Evolutionary conservation across 2,329 filamentous ascomycete genomes (phyloP), one percentile per base, ranked within the genome.

Genomic region (Fusarium sp.): DNA sequence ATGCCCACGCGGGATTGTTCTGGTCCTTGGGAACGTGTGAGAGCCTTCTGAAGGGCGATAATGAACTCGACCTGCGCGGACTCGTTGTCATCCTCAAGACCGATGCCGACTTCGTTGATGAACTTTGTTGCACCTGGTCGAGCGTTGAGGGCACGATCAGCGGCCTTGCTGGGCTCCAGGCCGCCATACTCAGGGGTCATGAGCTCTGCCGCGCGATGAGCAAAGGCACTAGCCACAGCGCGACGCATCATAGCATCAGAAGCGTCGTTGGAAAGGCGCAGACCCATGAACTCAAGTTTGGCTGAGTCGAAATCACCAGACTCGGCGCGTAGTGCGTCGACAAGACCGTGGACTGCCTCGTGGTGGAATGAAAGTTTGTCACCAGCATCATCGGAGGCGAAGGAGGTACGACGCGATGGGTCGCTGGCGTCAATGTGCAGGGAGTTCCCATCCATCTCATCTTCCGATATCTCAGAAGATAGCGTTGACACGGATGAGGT

Each of bases 261-360:
- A 4, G 96, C 96, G 76, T 98, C 94, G 75, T 92, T 93, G 57
- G 91, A 92, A 79, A 99, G 93, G 13, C 95, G 91, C n/a, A 98
- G 85, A 48, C 94, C 93, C 84, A 94, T 97, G 68, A 99, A 92
- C 79, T 99, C 96, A 34, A 98, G 88, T 78, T 95, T 94, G 52
- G 89, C 88, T 4, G 85, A 85, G 75, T 97, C 94, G 69, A 97
- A 96, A 77, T 97, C 93, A 13, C 90, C 88, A 16, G 88, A 87
- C 14, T 90, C 89, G 24, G 90, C 91, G 54, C 92, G 91, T 44
- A 98, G 85, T 25, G 94, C 92, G 75, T 98, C 94, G 67, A 94
- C 87, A n/a, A 98, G 87, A 65, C 93, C 95, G 70, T 90, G 86
- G 5, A 95, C 92, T 27, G 95, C 95, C 76, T 98, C 95, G 66